Evolutionary conservation across 2,329 filamentous ascomycete species (phyloP), one percentile per base, ranked within the genome.

Genomic region (Boeremia lycopersici): DNA sequence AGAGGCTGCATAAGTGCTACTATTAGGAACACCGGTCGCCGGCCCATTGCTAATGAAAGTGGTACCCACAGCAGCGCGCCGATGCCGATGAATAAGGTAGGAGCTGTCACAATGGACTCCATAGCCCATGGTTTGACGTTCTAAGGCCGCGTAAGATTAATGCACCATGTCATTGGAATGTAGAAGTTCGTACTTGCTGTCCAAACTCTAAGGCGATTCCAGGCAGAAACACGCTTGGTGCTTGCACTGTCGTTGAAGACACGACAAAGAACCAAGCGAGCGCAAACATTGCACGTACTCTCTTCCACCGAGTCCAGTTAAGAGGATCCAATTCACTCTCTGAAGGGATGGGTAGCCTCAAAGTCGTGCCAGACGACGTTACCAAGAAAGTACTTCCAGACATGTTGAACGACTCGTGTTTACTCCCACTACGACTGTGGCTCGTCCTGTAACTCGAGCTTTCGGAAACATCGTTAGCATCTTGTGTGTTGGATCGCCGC

Each of bases 21-120:
- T 0, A 72, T 41, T 6, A 77, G 51, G 15, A 77, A 65, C 0
- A 74, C 70, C 0, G 74, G 75, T 15, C 76, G 63, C 23, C 75
- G 65, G 2, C 75, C 76, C 28, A 77, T 41, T 0, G 69, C 72
- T 12, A 76, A 61, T 3, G 72, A 71, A 2, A 76, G 38, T 3
- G 73, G 74, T 11, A 76, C 66, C 72, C 73, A 77, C 7, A 76
- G 28, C 15, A 77, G 63, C 23, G 67, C 66, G 2, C 74, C 74
- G 2, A 76, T 43, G 6, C 72, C 74, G 61, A 72, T 70, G 44
- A 65, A 70, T 5, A 77, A 45, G 0, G 68, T 69, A 2, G 72
- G 71, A 11, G 60, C 54, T 2, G 67, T 69, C n/a, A 65, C 51
- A 0, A 74, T 50, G 9, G 62, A 60, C 11, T 67, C 62, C 9